Evolutionary conservation across 805 yeast species (phyloP), one percentile per base, ranked within the genome.

Genomic region (Candida boleticola): DNA sequence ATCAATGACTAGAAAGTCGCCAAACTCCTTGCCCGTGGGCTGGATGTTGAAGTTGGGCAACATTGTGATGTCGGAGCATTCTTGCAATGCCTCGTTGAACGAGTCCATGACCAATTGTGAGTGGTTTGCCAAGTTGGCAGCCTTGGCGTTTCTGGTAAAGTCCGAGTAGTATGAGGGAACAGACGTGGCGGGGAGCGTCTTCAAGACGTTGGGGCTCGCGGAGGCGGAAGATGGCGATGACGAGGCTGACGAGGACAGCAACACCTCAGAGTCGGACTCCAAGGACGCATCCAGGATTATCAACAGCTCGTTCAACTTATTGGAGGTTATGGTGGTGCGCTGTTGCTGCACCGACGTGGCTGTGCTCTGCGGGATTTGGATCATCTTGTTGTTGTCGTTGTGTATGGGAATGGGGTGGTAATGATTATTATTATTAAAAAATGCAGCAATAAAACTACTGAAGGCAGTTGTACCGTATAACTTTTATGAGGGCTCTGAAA

Each of bases 1-100:
- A 47, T 79, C 84, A n/a, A 79, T 60, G 17, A 64, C 75, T 53
- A 71, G 64, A 58, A 45, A 75, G 30, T 66, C 58, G 21, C 74
- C 74, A 33, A 41, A 39, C 45, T 65, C 63, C 32, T 52, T 35
- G 5, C 75, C 75, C 2, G 68, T 58, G 25, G 74, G 73, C 29
- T 45, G 45, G 30, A 68, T 66, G 43, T 63, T 60, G 48, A 53
- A 61, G 49, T 64, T 67, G 25, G 75, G 72, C 26, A 69, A 58
- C 75, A 70, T 70, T 34, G 67, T 49, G 39, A 68, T 54, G 16
- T 48, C 46, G 17, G 67, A 57, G 40, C 57, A 55, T 4, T 49
- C 46, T 5, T 11, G 6, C 16, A 69, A 50, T 3, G 71, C 58
- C 40, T 62, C 60, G 39, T 61, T 57, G 33, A 66, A 63, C 41